Base-by-base conservation (phyloP, 371 early-diverging fungal species). In the Chytridium lagenaria region DNA sequence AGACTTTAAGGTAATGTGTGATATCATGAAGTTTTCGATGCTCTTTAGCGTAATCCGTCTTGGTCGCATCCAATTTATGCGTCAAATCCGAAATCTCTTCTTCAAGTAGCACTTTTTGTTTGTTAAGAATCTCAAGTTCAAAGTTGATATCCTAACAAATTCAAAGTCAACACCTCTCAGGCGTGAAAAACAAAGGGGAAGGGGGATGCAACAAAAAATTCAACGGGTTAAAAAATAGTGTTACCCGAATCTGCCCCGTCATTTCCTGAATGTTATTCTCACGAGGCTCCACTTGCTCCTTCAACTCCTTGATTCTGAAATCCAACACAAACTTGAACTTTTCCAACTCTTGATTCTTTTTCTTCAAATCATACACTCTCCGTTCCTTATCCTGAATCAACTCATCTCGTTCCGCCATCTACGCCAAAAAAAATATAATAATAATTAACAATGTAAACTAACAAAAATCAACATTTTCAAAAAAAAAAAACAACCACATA, bases 241-340 rank as follows among this genome's bases (percentile, higher is more conserved):
- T 71, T 72, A 79, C 83, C 69, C 74, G 57, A 65, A 87, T 86
- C 22, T 84, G 81, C 1, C 73, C 71, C n/a, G 81, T 77, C 86
- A 87, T 85, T 22, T 78, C 79, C 15, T 65, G 44, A 59, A 87
- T 86, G 39, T 84, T 76, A 38, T 79, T 81, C 65, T 88, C 87
- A 34, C 86, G 75, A 23, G 87, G 87, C 59, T 87, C 87, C 34
- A 88, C 83, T 65, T 88, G 85, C 69, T 84, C 77, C 72, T 86
- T 86, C 26, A 88, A 74, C 76, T 87, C 87, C 68, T 83, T 84
- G 75, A 88, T 83, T 22, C 83, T 76, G 76, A 71, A 88, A 68
- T 88, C 88, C 16, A 86, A 75, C 23, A 88, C 87, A 64, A 88
- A 88, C 74, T 86, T 86, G 79, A 79, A 86, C 77, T 87, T 88